Evolutionary conservation across 1,284 basidiomycete species (phyloP).

Genomic region (Cryptococcus amylolentus): DNA sequence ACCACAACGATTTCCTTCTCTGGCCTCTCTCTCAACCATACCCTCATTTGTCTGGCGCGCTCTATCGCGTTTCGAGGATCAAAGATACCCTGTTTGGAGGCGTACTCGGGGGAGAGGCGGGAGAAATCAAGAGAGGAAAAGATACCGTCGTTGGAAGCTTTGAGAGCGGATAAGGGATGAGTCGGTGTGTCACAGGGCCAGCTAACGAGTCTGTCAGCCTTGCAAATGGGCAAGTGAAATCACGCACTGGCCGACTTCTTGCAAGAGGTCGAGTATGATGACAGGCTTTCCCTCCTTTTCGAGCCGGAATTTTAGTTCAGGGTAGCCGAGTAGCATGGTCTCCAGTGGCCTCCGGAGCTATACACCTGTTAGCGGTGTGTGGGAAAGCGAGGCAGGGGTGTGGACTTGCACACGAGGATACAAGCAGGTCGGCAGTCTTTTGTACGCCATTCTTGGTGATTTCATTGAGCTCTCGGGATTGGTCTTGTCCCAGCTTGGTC

Average conservation of each 20-base stretch:
- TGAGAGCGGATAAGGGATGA: constrained; percentile 32
- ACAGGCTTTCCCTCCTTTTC: constrained; percentile 37
- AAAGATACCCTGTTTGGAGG: constrained; percentile 45
- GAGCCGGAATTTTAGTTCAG: constrained; percentile 32
- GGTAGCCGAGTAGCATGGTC: constrained; percentile 45
- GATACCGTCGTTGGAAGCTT: constrained; percentile 36
- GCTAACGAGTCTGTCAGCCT: constrained; percentile 8
- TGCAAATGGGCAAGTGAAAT: neutral
- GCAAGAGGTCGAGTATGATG: constrained; percentile 43
- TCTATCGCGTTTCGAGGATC: constrained; percentile 29
- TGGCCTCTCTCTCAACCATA: constrained; percentile 40
- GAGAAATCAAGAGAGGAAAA: constrained; percentile 45
- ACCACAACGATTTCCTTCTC: constrained; percentile 50
- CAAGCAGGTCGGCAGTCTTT: constrained; percentile 41
- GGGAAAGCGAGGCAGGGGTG: neutral
- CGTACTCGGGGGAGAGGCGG: constrained; percentile 37
- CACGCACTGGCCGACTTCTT: constrained; percentile 45
- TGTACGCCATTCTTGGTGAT: constrained; percentile 38
- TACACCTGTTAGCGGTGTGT: neutral
- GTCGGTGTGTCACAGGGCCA: constrained; percentile 46
- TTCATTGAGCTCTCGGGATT: constrained; percentile 36
- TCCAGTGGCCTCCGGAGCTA: constrained; percentile 47
- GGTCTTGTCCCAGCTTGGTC: constrained; percentile 42
- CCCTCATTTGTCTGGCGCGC: constrained; percentile 36
- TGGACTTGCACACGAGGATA: constrained; percentile 41